These are phyloP conservation scores for Cutaneotrichosporon sp. DNA, from an alignment of 1,284 basidiomycete genomes.

Conservation along the genomic window DNA sequence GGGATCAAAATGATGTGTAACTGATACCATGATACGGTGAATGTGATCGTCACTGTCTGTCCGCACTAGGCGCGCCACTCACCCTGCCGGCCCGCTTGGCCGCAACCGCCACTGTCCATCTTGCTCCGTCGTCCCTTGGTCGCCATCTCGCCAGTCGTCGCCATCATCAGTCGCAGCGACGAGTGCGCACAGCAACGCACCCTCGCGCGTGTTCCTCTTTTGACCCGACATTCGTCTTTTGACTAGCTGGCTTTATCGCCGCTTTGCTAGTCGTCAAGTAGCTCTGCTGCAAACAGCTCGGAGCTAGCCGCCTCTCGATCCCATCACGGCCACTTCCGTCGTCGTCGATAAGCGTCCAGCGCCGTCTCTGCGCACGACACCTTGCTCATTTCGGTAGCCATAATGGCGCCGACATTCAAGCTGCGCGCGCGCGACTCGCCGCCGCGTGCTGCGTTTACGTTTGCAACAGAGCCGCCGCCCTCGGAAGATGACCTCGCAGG, in stretches of 20 bases:
- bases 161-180: not conserved
- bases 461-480: slow-evolving; percentile 16
- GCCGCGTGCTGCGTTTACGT: slow-evolving; percentile 34
- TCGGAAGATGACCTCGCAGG: slow-evolving; percentile 9
- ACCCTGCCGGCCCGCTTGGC: not conserved
- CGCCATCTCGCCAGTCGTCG: not conserved
- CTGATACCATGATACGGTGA: not conserved
- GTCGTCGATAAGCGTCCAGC: not conserved
- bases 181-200: not conserved
- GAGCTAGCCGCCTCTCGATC: not conserved
- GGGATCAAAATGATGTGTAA: not conserved
- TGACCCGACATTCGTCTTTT: not conserved
- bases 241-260: not conserved
- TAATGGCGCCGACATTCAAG: slow-evolving; percentile 31
- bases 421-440: slow-evolving; percentile 24
- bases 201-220: not conserved
- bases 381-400: not conserved
- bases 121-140: too few relatives aligned
- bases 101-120: not conserved
- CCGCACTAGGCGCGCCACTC: not conserved
- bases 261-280: not conserved
- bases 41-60: not conserved
- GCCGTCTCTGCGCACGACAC: not conserved
- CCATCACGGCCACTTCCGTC: not conserved
- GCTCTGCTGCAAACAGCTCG: not conserved